Evolutionary conservation across 2,329 filamentous ascomycete genomes (phyloP), one percentile per base, ranked within the genome.

Genomic region (Fusarium longipes): DNA sequence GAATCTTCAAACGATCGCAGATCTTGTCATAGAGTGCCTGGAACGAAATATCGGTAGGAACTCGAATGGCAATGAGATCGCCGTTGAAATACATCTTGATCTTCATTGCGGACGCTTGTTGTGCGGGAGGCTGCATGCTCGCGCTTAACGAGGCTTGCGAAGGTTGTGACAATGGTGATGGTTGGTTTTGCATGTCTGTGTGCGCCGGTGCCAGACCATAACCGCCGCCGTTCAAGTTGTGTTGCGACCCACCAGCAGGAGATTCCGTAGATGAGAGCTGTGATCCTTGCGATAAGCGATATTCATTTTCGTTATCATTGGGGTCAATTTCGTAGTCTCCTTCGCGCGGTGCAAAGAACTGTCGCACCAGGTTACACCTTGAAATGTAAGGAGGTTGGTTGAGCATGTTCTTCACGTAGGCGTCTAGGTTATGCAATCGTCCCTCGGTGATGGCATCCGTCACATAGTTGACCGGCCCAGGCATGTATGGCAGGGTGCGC

Each of bases 361-460:
- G 89, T 76, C 92, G 91, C 20, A 98, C 95, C 10, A 98, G 82
- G 57, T 89, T 89, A 75, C 93, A 96, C 69, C 89, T 87, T 2
- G 93, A 89, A 67, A 99, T 97, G 76, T 97, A 93, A 1, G 87
- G 82, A 5, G 93, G 92, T 78, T 98, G 91, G 33, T 87, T 86
- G 10, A 99, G 83, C 22, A 99, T 84, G 73, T 96, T 95, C 80
- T 96, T 96, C 71, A 99, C 93, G 74, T 99, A 99, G 50, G 95
- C 92, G 74, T 99, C 94, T 36, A 99, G 82, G 76, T 97, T 97
- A 77, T 96, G 92, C 60, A 96, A 88, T 70, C 96, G 89, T 27
- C 93, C 94, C 75, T 97, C 94, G 18, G 94, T 97, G 73, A 99
- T 97, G 33, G 92, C 93, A 76, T 98, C 95, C n/a, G 95, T 99